These are phyloP conservation scores for Rutstroemia sp. DNA, from an alignment of 2,329 filamentous ascomycete species.

Conservation along the genomic window DNA sequence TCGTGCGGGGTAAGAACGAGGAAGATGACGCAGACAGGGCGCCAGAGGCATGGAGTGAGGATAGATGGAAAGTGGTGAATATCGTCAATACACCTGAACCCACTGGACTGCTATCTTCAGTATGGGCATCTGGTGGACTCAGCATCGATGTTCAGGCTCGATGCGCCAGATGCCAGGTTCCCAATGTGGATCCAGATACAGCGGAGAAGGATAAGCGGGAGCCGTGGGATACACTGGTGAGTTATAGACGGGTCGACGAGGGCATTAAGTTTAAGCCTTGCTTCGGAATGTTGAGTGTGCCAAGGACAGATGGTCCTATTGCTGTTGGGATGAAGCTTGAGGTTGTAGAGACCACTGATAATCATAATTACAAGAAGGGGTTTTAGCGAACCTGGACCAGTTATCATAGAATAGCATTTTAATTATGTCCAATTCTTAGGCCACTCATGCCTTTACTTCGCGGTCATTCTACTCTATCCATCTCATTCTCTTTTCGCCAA, in stretches of 20 bases:
- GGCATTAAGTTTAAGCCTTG: slow-evolving; percentile 58
- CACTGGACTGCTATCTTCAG: neutral
- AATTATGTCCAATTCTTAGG: too few relatives aligned
- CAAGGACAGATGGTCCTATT: slow-evolving; percentile 45
- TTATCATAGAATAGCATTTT: too few relatives aligned
- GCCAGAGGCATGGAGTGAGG: slow-evolving; percentile 45
- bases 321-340: slow-evolving; percentile 52
- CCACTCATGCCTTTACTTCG: too few relatives aligned
- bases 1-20: slow-evolving; percentile 42
- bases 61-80: slow-evolving; percentile 53
- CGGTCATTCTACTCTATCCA: too few relatives aligned
- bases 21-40: slow-evolving; percentile 26
- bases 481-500: too few relatives aligned
- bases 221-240: slow-evolving; percentile 50
- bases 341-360: slow-evolving; percentile 47
- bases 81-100: slow-evolving; percentile 27
- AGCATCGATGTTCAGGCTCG: slow-evolving; percentile 55
- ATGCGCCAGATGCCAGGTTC: slow-evolving; percentile 61
- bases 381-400: slow-evolving; percentile 6
- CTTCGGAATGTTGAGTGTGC: slow-evolving; percentile 59
- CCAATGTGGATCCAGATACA: slow-evolving; percentile 55
- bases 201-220: slow-evolving; percentile 34
- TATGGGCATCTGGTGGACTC: slow-evolving; percentile 6
- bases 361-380: slow-evolving; percentile 45
- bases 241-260: slow-evolving; percentile 50